Conservation (phyloP, 257 asterid genomes). For the Plectranthus barbatus region DNA sequence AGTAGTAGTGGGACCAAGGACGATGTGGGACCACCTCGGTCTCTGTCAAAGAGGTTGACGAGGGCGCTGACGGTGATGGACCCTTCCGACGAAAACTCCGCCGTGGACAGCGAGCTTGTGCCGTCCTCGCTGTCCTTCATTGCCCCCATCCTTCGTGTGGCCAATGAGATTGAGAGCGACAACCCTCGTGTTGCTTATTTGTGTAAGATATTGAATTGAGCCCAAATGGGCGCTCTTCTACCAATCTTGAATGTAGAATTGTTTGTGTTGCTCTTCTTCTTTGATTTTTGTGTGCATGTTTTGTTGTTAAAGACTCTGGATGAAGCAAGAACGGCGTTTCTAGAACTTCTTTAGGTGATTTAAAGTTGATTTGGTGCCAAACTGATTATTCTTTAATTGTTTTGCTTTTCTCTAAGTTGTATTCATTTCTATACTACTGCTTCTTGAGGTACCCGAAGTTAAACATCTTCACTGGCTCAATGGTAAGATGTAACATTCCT, state of each 20-base stretch:
- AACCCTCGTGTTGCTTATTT: conserved; percentile 71
- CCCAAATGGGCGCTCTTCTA: background rate
- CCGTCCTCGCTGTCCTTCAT: conserved; percentile 77
- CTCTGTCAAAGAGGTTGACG: conserved; percentile 49
- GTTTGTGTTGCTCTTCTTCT: background rate
- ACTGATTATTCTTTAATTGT: background rate
- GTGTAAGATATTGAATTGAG: conserved; percentile 36
- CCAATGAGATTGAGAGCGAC: conserved; percentile 66
- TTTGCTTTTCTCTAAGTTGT: background rate
- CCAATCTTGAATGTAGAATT: background rate
- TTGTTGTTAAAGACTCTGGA: background rate
- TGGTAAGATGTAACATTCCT: too few species aligned
- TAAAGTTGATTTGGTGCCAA: background rate
- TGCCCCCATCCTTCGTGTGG: conserved; percentile 91
- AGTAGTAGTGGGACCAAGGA: conserved; percentile 83
- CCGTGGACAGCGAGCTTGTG: conserved; percentile 83
- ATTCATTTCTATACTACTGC: too few species aligned
- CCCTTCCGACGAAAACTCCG: conserved; percentile 40
- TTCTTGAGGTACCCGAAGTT: too few species aligned
- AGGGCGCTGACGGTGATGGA: conserved; percentile 59
- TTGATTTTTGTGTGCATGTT: background rate
- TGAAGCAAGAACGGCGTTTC: conserved; percentile 6
- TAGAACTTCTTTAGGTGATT: background rate
- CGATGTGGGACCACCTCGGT: conserved; percentile 57
- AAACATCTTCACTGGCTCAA: too few species aligned